Base-by-base conservation (phyloP, 148 eudicot genomes). In the Tetragonia tetragonoides region DNA sequence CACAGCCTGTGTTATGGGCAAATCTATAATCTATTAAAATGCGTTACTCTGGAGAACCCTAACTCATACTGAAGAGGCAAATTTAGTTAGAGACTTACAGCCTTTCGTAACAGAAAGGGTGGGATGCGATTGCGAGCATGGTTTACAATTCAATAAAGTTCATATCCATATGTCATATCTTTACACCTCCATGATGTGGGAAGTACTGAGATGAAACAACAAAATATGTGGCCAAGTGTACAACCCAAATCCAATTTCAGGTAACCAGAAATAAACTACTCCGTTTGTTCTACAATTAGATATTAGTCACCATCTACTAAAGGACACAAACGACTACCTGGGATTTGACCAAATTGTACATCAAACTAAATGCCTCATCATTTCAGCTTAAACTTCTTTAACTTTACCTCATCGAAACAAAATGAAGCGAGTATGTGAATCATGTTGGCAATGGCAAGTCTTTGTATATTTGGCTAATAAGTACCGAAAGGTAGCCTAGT, bases 1-100 rank as follows among this genome's bases (percentile, higher is more conserved):
- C n/a, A n/a, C n/a, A n/a, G n/a, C n/a, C n/a, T n/a, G n/a, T n/a
- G n/a, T n/a, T n/a, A n/a, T n/a, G n/a, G n/a, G n/a, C n/a, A n/a
- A n/a, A n/a, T n/a, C n/a, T n/a, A n/a, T n/a, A n/a, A n/a, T n/a
- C n/a, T n/a, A n/a, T n/a, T n/a, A n/a, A n/a, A n/a, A n/a, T n/a
- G n/a, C n/a, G n/a, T n/a, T n/a, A n/a, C n/a, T n/a, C n/a, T n/a
- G n/a, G 16, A 5, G n/a, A 66, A n/a, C 64, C 70, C 17, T 18
- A 76, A 57, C 5, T 5, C 34, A 76, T 66, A 28, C 17, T 41
- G 37, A 75, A 75, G 62, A 56, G 34, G 44, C 38, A 66, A 46
- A 37, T 66, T 44, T 44, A 18, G 16, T 75, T 16, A 6, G 10
- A 21, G 21, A 21, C 39, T 57, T 4, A 12, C 20, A n/a, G 12